Conservation (phyloP, 2,329 filamentous ascomycete species). For the Neofusicoccum kwambonambiense region DNA sequence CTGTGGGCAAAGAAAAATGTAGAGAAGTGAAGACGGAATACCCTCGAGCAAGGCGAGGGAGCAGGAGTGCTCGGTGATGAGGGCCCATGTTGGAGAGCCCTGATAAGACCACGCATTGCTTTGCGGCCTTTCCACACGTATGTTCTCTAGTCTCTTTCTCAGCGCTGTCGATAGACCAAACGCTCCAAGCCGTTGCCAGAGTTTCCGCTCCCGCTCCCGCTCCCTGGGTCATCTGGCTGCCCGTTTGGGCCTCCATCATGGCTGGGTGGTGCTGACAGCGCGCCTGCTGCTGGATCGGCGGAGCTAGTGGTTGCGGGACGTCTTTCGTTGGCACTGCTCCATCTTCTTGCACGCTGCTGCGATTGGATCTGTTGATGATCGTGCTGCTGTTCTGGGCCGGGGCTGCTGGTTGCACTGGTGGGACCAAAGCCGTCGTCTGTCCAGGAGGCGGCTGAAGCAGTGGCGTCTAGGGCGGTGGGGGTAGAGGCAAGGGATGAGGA, state of each 20-base stretch:
- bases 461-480: not conserved
- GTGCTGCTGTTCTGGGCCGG: constrained; percentile 2
- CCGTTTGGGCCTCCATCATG: not conserved
- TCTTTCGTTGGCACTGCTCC: constrained; percentile 15
- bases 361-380: not conserved
- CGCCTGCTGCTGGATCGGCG: not conserved
- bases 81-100: not conserved
- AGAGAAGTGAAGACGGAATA: not conserved
- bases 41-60: not conserved
- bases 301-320: not conserved
- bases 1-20: not conserved
- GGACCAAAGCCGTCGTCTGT: constrained; percentile 6
- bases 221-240: not conserved
- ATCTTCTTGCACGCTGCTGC: not conserved
- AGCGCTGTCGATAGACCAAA: constrained; percentile 14
- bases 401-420: not conserved
- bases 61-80: not conserved
- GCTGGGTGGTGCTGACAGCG: not conserved
- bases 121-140: not conserved
- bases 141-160: not conserved
- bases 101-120: not conserved
- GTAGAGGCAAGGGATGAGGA: not conserved
- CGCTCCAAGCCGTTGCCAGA: not conserved
- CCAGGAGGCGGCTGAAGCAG: constrained; percentile 6
- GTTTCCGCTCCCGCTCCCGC: not conserved